Base-by-base conservation (phyloP, 345 rosid species). In the Citrus australasica region DNA sequence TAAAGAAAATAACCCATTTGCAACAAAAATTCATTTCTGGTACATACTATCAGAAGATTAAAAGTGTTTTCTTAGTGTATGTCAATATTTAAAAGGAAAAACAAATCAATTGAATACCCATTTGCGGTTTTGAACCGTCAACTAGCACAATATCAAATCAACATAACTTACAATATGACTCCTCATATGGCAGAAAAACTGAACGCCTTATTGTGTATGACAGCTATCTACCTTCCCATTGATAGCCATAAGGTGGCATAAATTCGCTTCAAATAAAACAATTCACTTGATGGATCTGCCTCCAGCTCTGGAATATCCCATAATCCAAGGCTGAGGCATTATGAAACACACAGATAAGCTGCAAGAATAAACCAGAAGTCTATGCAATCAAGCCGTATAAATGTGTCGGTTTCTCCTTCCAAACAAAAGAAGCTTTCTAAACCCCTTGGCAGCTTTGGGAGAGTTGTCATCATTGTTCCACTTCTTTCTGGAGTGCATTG, bases 341-440 rank as follows among this genome's bases (percentile, higher is more conserved):
- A 53, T 76, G 75, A 58, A 61, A 71, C 69, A 40, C 65, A 40
- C 73, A 7, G 82, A 35, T 6, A 83, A 71, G 78, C 72, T 27
- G 78, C 71, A 67, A 58, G 77, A 66, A 61, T 27, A 58, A 77
- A 40, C 67, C 48, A 51, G 42, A 75, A 25, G 27, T 48, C 59
- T 22, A 32, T 65, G 69, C 48, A 37, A 67, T 81, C 86, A 84
- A 62, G 53, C 56, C 2, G 71, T 77, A 51, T 76, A 17, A 83
- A 79, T 48, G 67, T 56, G 72, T 71, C 76, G 59, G 72, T 79
- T 87, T 85, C 87, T 92, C 85, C 89, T 82, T 71, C 97, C 97
- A 40, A 96, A 92, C 84, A 94, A 77, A 56, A 96, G 97, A 68
- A 96, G 97, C 93, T 90, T 96, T 79, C 97, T 83, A 76, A 96